phyloP scores from a whole-genome alignment of 352 stramenopile genomes.

The Pythium dissimile region DNA sequence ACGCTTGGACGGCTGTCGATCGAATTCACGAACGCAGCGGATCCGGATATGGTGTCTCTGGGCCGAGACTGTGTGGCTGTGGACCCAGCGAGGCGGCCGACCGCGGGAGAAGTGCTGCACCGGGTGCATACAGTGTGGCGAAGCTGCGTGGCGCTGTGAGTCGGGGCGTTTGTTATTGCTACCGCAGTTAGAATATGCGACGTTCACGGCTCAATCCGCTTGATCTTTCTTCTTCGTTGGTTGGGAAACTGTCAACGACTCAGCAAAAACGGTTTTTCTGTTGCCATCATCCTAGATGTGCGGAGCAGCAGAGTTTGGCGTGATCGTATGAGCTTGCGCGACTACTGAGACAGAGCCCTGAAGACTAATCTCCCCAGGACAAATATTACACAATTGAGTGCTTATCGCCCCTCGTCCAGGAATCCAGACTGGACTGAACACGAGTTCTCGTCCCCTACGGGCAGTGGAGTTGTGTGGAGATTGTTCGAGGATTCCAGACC shows the following conservation, averaged over 20 bases:
- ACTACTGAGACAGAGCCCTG: not conserved
- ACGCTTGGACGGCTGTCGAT: constrained; percentile 24
- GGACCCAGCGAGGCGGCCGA: constrained; percentile 6
- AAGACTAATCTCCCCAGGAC: not conserved
- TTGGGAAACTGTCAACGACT: not conserved
- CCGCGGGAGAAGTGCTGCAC: constrained; percentile 6
- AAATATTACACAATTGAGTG: too few species aligned
- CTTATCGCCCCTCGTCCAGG: too few species aligned
- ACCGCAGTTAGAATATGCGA: not conserved
- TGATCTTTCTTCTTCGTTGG: not conserved
- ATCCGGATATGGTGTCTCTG: constrained; percentile 2
- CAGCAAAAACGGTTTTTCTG: not conserved
- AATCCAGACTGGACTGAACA: too few species aligned
- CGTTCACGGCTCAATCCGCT: not conserved
- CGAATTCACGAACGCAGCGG: constrained; percentile 29
- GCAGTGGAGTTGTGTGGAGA: too few species aligned
- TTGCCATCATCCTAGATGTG: not conserved
- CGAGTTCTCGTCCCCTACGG: too few species aligned
- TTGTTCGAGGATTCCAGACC: too few species aligned
- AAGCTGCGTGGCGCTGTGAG: constrained; percentile 11
- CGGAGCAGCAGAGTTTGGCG: too few species aligned
- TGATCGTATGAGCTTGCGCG: not conserved
- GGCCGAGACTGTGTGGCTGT: constrained; percentile 9
- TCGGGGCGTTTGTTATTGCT: not conserved
- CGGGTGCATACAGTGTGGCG: constrained; percentile 12